Evolutionary conservation across 1,284 basidiomycete genomes (phyloP), one percentile per base, ranked within the genome.

Genomic region (Ceratobasidium papillatum): DNA sequence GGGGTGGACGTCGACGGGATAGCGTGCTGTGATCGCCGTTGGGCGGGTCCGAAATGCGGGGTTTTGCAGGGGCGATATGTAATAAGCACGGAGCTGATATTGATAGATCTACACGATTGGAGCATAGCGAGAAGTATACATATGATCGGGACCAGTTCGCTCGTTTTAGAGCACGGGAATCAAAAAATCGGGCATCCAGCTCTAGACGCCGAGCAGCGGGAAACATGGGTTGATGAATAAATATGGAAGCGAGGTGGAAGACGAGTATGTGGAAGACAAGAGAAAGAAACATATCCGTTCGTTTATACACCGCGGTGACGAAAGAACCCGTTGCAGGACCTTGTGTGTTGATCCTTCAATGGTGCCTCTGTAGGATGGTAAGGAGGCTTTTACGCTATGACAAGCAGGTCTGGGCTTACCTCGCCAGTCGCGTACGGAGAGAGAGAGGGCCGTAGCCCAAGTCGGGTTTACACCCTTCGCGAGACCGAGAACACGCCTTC

Each of bases 401-500:
- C 11, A 19, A 32, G 11, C n/a, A 22, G 3, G 38, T n/a, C 51
- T 22, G 36, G 14, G 34, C 58, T 61, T n/a, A 61, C 58, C 58
- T 43, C 17, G 59, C 25, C 34, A 4, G 17, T 36, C 36, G 8
- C 25, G 59, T 61, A 54, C 34, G 64, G 45, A 47, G 45, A 54
- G 32, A 49, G 45, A 47, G 45, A 54, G 32, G 63, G 14, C 54
- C 30, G 30, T 56, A n/a, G 17, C 49, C n/a, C 47, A 8, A 22
- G 32, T 19, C 19, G 52, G 36, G 38, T 38, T 36, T 58, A 69
- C 52, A 30, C 27, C 38, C 66, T 56, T 38, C 66, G 25, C 14
- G 66, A 41, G 8, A 69, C 66, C 30, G 65, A 66, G 47, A 76
- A 77, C 59, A 75, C 63, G 52, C 80, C 82, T 59, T 82, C 81